phyloP scores from a whole-genome alignment of 805 yeast genomes.

The Kodamaea kakaduensis region DNA sequence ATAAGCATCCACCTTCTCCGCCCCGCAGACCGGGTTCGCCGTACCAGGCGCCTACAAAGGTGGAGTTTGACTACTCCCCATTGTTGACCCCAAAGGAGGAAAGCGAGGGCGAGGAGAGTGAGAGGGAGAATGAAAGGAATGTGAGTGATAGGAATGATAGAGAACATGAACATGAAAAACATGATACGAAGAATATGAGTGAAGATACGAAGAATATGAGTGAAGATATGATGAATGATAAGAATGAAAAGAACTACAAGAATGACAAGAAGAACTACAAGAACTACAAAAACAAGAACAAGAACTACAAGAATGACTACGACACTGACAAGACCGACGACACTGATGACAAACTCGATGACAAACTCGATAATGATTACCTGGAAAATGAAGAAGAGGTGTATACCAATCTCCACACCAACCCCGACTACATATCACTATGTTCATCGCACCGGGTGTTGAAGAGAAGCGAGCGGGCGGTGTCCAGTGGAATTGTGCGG shows the following conservation, averaged over 20 bases:
- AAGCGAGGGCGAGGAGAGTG: conserved; percentile 23
- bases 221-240: no score
- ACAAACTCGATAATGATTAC: no score
- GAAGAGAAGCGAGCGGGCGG: conserved; percentile 18
- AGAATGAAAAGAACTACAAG: no score
- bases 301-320: conserved; percentile 8
- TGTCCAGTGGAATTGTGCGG: conserved; percentile 27
- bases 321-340: conserved; percentile 2
- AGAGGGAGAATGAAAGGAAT: conserved; percentile 8
- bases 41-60: not conserved
- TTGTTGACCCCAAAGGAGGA: conserved; percentile 42
- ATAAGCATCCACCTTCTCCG: conserved; percentile 7
- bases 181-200: no score
- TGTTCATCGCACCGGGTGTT: conserved; percentile 30
- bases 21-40: conserved; percentile 3
- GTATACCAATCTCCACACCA: conserved; percentile 17
- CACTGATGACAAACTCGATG: not conserved
- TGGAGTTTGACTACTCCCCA: conserved; percentile 24
- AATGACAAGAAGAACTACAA: no score
- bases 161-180: no score
- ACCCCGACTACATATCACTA: conserved; percentile 37
- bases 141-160: no score
- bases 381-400: conserved; percentile 1
- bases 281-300: conserved; percentile 9
- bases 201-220: no score